Base-by-base conservation (phyloP, 805 yeast genomes). In the Wickerhamomyces bisporus region DNA sequence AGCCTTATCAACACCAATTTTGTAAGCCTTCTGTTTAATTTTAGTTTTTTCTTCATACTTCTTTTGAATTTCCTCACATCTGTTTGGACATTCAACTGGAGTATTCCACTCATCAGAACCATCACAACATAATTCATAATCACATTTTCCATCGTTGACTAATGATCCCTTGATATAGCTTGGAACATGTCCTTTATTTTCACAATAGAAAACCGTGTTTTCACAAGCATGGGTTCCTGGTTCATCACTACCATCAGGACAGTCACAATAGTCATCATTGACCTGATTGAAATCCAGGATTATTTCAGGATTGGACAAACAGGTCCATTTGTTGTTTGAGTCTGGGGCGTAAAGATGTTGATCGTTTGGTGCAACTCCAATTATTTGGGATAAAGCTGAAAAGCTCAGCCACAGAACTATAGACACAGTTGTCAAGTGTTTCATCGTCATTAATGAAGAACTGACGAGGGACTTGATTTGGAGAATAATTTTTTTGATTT, bases 191-290 rank as follows among this genome's bases (percentile, higher is more conserved):
- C 96, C 95, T 35, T 70, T 65, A 53, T 93, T 93, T 8, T 60
- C 74, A 62, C 98, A 91, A 58, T 77, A 88, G 53, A 87, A 89
- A 33, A 48, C 35, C 12, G 64, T 53, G 38, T 61, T 43, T 14
- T 60, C 52, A 59, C 98, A 91, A 0, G 96, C 96, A 28, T 81
- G 66, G 1, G 98, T 91, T 0, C 97, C 97, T 0, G 97, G 96
- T 59, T 93, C 98, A 63, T 93, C 98, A 5, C 89, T 79, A 0
- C 98, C 98, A 62, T 93, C 98, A 0, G 97, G 97, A 64, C 98
- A 91, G 54, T 93, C 98, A 62, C 98, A 91, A 54, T 72, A 81
- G 50, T 88, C 83, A 59, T 93, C 97, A 57, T 91, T 91, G 49
- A 91, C 71, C 52, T 79, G 84, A 26, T 65, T 65, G 36, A 67